Conservation (phyloP, 2,329 filamentous ascomycete species). For the Zalaria obscura region DNA sequence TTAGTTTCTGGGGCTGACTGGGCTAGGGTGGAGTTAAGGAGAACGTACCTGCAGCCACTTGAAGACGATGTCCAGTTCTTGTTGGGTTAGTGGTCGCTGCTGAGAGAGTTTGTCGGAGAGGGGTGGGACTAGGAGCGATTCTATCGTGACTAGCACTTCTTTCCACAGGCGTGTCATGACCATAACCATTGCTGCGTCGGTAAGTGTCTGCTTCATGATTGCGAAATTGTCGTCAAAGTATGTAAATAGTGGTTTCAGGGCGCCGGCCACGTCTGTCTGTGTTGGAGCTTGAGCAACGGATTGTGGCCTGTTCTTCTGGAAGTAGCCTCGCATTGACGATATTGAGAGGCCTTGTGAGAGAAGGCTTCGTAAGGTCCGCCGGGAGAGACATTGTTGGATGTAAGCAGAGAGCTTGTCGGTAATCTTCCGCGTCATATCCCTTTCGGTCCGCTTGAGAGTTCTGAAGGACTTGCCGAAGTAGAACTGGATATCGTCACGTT, state of each 20-base stretch:
- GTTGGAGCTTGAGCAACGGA: conserved; percentile 32
- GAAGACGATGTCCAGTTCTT: conserved; percentile 89
- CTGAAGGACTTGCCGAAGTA: conserved; percentile 96
- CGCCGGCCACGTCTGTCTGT: conserved; percentile 61
- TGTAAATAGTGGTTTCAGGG: conserved; percentile 69
- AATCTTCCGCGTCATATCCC: conserved; percentile 95
- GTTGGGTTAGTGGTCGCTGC: conserved; percentile 68
- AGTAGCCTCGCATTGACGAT: conserved; percentile 54
- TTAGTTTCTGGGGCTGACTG: conserved; percentile 2
- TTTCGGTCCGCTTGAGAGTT: conserved; percentile 84
- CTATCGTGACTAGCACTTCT: conserved; percentile 84
- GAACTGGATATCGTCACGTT: conserved; percentile 95
- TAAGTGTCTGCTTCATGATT: conserved; percentile 95
- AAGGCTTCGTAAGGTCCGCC: conserved; percentile 61
- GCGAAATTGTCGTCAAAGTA: conserved; percentile 99
- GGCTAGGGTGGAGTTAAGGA: background rate
- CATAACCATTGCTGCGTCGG: conserved; percentile 89
- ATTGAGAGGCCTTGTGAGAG: conserved; percentile 60
- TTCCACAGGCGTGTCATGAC: conserved; percentile 99
- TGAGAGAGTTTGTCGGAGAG: conserved; percentile 86
- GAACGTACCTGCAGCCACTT: conserved; percentile 59
- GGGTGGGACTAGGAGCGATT: conserved; percentile 79
- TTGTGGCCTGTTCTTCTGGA: conserved; percentile 37
- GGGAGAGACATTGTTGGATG: conserved; percentile 78
- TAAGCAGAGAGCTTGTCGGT: conserved; percentile 96